Evolutionary conservation across 2,329 filamentous ascomycete genomes (phyloP).

Genomic region (Alternaria angustiovoidea): DNA sequence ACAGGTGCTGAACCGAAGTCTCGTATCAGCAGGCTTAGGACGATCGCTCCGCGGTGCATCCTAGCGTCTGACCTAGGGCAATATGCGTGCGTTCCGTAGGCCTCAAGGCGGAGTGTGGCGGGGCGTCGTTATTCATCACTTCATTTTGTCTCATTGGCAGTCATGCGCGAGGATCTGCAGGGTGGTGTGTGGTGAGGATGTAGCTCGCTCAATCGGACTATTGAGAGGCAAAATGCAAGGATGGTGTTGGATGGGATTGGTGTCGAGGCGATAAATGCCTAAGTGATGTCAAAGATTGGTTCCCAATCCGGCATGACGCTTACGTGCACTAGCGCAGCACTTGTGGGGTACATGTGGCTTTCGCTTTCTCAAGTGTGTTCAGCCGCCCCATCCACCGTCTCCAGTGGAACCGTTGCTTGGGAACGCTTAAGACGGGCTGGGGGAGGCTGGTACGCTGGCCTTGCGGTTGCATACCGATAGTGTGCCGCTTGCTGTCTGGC

Average conservation of each 20-base stretch:
- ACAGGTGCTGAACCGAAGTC: slow-evolving; percentile 17
- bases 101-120: slow-evolving; percentile 11
- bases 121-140: slow-evolving; percentile 2
- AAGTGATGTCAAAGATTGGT: slow-evolving; percentile 27
- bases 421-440: slow-evolving; percentile 14
- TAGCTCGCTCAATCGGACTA: slow-evolving; percentile 21
- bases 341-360: slow-evolving; percentile 29
- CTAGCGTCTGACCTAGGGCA: slow-evolving; percentile 18
- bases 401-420: slow-evolving; percentile 15
- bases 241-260: slow-evolving; percentile 13
- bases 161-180: slow-evolving; percentile 16
- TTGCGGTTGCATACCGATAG: slow-evolving; percentile 16
- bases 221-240: slow-evolving; percentile 20
- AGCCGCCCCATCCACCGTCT: slow-evolving; percentile 20
- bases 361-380: slow-evolving; percentile 13
- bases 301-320: slow-evolving; percentile 22
- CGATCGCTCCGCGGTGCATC: slow-evolving; percentile 15
- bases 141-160: slow-evolving; percentile 16
- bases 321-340: slow-evolving; percentile 20
- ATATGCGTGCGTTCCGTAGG: slow-evolving; percentile 15
- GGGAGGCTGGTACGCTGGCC: slow-evolving; percentile 3
- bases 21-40: slow-evolving; percentile 5
- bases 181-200: slow-evolving; percentile 20
- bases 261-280: slow-evolving; percentile 12
- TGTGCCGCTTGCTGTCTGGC: slow-evolving; percentile 3